Percentiles rank a stretch among this genome's conserved stretches.
phyloP scores from a whole-genome alignment of 202 grass and related monocot genomes.

The Zizania palustris region DNA sequence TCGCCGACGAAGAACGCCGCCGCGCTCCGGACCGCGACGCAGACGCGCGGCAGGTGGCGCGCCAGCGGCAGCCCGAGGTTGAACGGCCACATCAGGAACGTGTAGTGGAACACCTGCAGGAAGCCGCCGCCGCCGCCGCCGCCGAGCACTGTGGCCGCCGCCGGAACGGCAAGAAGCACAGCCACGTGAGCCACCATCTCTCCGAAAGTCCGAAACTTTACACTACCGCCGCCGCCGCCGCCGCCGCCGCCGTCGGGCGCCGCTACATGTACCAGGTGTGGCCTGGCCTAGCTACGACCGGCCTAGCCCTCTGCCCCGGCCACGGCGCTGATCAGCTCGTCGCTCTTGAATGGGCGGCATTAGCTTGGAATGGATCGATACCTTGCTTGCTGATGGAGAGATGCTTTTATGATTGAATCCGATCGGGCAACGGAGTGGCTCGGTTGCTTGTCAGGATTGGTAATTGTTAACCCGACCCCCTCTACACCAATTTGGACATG shows the following conservation, averaged over 20 bases:
- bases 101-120: conserved; percentile 50
- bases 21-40: conserved; percentile 17
- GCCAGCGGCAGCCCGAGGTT: conserved; percentile 55
- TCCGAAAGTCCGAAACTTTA: background rate
- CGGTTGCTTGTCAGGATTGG: background rate
- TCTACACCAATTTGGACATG: background rate
- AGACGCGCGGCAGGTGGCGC: conserved; percentile 50
- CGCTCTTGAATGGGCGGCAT: background rate
- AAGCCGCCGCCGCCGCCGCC: conserved; percentile 19
- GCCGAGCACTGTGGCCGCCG: conserved; percentile 24
- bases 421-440: background rate
- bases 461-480: background rate
- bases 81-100: conserved; percentile 56
- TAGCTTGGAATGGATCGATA: background rate
- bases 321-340: background rate
- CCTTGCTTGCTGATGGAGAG: conserved; percentile 29
- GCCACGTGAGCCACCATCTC: conserved; percentile 42
- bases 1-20: conserved; percentile 37
- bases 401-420: background rate
- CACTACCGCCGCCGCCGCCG: background rate
- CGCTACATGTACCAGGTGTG: background rate
- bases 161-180: conserved; percentile 47
- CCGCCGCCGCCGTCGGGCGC: too few relatives aligned
- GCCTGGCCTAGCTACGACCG: background rate
- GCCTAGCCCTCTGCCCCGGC: background rate